Evolutionary conservation across 345 rosid genomes (phyloP), one percentile per base, ranked within the genome.

Genomic region (Draba incana): DNA sequence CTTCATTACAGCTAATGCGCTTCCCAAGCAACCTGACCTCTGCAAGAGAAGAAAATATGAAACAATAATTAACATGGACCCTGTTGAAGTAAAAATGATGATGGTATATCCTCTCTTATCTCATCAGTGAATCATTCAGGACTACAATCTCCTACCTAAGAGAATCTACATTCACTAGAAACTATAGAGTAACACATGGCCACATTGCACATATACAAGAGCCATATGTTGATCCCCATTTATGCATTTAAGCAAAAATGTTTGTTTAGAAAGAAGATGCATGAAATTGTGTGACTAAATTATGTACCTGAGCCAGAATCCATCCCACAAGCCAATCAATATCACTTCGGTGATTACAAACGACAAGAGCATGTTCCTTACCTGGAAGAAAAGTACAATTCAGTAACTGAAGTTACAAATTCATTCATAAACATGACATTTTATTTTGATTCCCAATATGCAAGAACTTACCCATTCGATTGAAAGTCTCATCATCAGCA

Each of bases 271-370:
- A 57, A 15, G 4, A 51, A 44, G 68, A 52, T 37, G 69, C 24
- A 48, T 23, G 50, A 78, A 37, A 28, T 6, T 33, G 50, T 25
- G 52, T 59, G 16, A 10, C 37, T 8, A 23, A 24, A 33, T 28
- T 41, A 72, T 54, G 67, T 56, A 94, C 99, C 99, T 94, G 90
- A 81, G 99, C 97, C 78, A 85, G 68, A 62, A 86, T 64, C 98
- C 97, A 94, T 68, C 99, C 99, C 48, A 94, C 88, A 71, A 94
- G 91, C 99, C 99, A 89, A 69, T 91, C 99, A 55, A 94, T 84
- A 68, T 91, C 99, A 55, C 99, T 91, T 62, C 69, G 87, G 79
- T 94, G 99, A 76, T 94, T 94, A 79, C 84, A 78, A 37, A 87
- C 66, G 46, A 89, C 81, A 77, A 94, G 90, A 3, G 96, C 96